These are phyloP conservation scores for Dendrobium officinale DNA, from an alignment of 106 monocot species.

Conservation along the genomic window DNA sequence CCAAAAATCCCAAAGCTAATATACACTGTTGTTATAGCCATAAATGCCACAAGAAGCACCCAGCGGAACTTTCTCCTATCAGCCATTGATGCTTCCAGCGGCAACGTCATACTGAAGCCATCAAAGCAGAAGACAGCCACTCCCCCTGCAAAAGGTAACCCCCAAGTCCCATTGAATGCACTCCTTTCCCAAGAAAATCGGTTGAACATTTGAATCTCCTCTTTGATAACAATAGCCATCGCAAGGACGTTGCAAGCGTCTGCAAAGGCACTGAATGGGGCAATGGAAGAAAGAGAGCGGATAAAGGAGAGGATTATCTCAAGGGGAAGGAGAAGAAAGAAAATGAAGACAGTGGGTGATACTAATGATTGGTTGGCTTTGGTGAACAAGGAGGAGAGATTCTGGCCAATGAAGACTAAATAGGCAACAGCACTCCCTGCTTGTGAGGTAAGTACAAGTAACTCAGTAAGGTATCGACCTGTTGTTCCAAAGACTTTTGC, in stretches of 20 bases:
- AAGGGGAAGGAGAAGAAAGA: slow-evolving; percentile 64
- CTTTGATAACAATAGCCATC: slow-evolving; percentile 87
- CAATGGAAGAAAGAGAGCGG: slow-evolving; percentile 64
- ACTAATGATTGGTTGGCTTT: slow-evolving; percentile 8
- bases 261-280: slow-evolving; percentile 87
- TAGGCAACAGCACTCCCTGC: slow-evolving; percentile 81
- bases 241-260: slow-evolving; percentile 82
- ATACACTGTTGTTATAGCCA: slow-evolving; percentile 53
- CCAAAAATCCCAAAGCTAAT: slow-evolving; percentile 70
- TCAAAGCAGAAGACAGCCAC: slow-evolving; percentile 94
- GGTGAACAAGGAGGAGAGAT: slow-evolving; percentile 51
- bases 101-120: slow-evolving; percentile 85
- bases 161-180: slow-evolving; percentile 70
- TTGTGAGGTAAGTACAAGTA: slow-evolving; percentile 73
- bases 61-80: slow-evolving; percentile 47
- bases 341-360: slow-evolving; percentile 51
- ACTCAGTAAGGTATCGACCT: slow-evolving; percentile 67
- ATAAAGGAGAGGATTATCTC: slow-evolving; percentile 71
- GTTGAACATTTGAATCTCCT: slow-evolving; percentile 59
- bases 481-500: slow-evolving; percentile 53
- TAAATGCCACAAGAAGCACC: slow-evolving; percentile 66
- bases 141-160: slow-evolving; percentile 67
- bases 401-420: slow-evolving; percentile 88
- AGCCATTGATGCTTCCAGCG: slow-evolving; percentile 84
- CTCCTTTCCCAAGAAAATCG: slow-evolving; percentile 24